These are phyloP conservation scores for Heracleum sosnowskyi DNA, from an alignment of 129 eudicot genomes.

Conservation along the genomic window DNA sequence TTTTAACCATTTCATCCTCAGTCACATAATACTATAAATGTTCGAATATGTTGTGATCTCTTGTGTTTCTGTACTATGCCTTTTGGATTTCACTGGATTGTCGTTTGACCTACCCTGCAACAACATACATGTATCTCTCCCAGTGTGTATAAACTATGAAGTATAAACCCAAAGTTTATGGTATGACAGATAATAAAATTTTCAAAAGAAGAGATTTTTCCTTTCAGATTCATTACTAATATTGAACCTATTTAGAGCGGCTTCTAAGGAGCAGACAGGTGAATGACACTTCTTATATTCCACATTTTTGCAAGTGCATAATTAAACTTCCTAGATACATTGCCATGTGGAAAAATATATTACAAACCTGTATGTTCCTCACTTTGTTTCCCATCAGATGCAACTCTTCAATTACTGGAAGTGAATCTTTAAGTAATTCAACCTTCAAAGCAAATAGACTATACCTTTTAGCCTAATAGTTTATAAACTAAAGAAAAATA, in stretches of 20 bases:
- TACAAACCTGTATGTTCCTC: conserved; percentile 25
- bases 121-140: neutral
- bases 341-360: neutral
- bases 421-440: conserved; percentile 58
- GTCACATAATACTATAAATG: neutral
- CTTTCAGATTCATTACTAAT: neutral
- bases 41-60: neutral
- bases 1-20: neutral
- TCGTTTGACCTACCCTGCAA: neutral
- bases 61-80: neutral
- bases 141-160: neutral
- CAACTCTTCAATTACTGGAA: conserved; percentile 72
- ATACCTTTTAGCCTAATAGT: neutral
- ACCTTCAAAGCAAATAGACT: conserved; percentile 41
- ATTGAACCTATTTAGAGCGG: neutral
- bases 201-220: neutral
- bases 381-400: conserved; percentile 82
- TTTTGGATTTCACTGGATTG: neutral
- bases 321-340: neutral
- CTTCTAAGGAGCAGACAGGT: neutral
- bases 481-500: conserved; percentile 8
- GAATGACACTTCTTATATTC: neutral
- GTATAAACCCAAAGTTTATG: neutral
- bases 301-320: neutral
- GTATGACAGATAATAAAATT: neutral